Base-by-base conservation (phyloP, 805 yeast genomes). In the Naumovozyma castellii region DNA sequence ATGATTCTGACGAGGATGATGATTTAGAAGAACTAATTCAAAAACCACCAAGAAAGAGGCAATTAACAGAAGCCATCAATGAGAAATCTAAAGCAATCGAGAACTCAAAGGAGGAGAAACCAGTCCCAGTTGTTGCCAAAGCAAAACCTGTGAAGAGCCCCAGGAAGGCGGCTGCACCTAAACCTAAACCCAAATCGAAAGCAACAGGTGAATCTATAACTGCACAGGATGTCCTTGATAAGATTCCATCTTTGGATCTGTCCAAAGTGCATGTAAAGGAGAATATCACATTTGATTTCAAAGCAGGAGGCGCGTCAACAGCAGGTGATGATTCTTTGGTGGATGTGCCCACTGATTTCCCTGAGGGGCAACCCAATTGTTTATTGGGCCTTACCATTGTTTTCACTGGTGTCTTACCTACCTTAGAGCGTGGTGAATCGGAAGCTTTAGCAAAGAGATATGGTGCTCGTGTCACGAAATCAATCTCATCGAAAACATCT, bases 391-490 rank as follows among this genome's bases (percentile, higher is more conserved):
- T 92, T 18, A 85, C 94, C 0, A 82, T 92, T 46, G 97, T 92
- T 0, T 90, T 92, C 57, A 92, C 98, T 0, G 98, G 98, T 31
- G 75, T 77, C 3, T 62, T 92, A 40, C 95, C 96, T 1, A 75
- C 76, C 18, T 60, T 92, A 28, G 83, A 84, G 42, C 73, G 98
- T 46, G 80, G 75, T 1, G 78, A 75, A 16, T 79, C 88, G 20
- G 94, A 84, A 53, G 68, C 72, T 18, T 54, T 84, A 10, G 95
- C 96, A 4, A 80, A 84, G 50, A 71, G 73, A 46, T 86, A 90
- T 53, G 98, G 98, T 13, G 98, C 95, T 3, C 79, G 79, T 51
- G 94, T 90, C 14, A 84, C 94, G 3, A 78, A 84, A 50, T 75
- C 95, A 0, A 80, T 90, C 18, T 83, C 92, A 41, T 76, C 85